Evolutionary conservation across 2,329 filamentous ascomycete genomes (phyloP).

Genomic region (Epichloe festucae): DNA sequence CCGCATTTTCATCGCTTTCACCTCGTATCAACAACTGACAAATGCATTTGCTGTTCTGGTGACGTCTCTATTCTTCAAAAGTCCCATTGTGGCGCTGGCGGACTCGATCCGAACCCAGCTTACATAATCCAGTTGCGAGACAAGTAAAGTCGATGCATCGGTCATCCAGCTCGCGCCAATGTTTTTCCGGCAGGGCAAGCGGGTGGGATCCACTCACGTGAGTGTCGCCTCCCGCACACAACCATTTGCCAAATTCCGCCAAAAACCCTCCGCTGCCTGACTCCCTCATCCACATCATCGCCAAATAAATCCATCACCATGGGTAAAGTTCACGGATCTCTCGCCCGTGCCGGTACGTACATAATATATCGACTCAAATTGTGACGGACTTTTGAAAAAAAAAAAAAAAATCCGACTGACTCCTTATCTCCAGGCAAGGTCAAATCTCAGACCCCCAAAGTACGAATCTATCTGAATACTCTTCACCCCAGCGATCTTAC

Average conservation of each 20-base stretch:
- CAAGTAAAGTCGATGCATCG: neutral
- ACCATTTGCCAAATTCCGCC: conserved; percentile 25
- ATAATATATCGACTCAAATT: neutral
- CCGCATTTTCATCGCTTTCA: too few species aligned
- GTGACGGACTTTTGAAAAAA: too few species aligned
- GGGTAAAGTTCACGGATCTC: conserved; percentile 90
- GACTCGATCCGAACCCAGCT: neutral
- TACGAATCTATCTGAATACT: conserved; percentile 31
- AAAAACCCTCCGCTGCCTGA: conserved; percentile 17
- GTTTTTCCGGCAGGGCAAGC: conserved; percentile 23
- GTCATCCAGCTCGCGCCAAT: conserved; percentile 1
- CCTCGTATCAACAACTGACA: too few species aligned
- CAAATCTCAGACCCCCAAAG: conserved; percentile 92
- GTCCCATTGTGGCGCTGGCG: neutral
- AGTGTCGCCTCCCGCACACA: conserved; percentile 22
- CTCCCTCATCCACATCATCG: conserved; percentile 24
- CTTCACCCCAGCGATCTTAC: neutral
- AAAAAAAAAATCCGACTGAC: neutral
- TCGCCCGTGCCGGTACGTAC: conserved; percentile 61
- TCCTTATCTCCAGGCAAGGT: conserved; percentile 60
- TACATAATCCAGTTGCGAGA: neutral
- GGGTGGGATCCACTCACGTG: conserved; percentile 22
- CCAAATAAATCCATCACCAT: conserved; percentile 42
- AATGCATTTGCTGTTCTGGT: too few species aligned
- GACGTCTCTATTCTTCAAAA: neutral